Conservation (phyloP, 148 eudicot genomes). For the Drosera capensis region DNA sequence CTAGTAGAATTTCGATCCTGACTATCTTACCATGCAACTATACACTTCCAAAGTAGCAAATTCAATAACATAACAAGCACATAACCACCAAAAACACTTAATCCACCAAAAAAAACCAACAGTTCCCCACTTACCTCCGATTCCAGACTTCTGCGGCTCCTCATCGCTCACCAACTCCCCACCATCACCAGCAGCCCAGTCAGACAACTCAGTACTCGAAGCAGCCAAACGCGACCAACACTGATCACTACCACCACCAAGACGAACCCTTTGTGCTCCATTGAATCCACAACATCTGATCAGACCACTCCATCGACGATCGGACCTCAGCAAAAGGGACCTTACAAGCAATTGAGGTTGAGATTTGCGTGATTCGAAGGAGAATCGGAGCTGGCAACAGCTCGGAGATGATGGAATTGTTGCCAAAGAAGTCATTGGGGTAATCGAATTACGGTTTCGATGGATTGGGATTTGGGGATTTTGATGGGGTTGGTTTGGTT, state of each 20-base stretch:
- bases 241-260: slow-evolving; percentile 9
- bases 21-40: no score
- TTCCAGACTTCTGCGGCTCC: no score
- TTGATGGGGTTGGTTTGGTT: neutral
- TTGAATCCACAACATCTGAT: slow-evolving; percentile 16
- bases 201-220: no score
- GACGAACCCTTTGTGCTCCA: slow-evolving; percentile 9
- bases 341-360: slow-evolving; percentile 11
- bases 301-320: slow-evolving; percentile 10
- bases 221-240: no score
- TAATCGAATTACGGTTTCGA: neutral
- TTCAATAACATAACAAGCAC: no score
- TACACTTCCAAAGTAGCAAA: no score
- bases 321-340: slow-evolving; percentile 15
- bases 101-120: no score
- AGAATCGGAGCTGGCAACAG: slow-evolving; percentile 57
- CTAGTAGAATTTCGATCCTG: no score
- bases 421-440: slow-evolving; percentile 18
- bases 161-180: no score
- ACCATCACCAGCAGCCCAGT: no score
- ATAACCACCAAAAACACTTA: no score
- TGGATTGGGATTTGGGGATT: neutral
- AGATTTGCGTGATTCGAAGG: slow-evolving; percentile 28
- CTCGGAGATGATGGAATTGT: slow-evolving; percentile 40
- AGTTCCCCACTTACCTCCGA: no score